These are phyloP conservation scores for Xylaria sp. DNA, from an alignment of 2,329 filamentous ascomycete species.

Conservation along the genomic window DNA sequence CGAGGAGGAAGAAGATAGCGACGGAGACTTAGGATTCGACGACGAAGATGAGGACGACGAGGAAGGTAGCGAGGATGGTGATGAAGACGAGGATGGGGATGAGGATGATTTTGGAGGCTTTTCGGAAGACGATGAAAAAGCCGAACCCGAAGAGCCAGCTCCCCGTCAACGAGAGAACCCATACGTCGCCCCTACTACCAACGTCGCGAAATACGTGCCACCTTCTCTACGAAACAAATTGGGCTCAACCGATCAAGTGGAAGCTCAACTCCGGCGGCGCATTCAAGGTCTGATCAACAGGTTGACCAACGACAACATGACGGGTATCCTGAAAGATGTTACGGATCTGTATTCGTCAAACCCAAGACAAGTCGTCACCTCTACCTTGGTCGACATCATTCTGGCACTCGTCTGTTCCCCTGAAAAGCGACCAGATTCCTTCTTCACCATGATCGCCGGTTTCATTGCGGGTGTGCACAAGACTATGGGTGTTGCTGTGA, in stretches of 20 bases:
- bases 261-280: constrained; percentile 68
- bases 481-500: constrained; percentile 81
- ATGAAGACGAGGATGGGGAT: constrained; percentile 23
- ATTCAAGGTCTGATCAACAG: constrained; percentile 87
- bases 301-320: constrained; percentile 82
- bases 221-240: constrained; percentile 68
- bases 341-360: constrained; percentile 79
- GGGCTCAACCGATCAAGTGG: constrained; percentile 59
- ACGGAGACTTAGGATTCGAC: constrained; percentile 27
- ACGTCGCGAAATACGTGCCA: constrained; percentile 73
- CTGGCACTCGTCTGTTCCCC: constrained; percentile 75
- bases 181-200: constrained; percentile 66
- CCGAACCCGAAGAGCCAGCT: constrained; percentile 25
- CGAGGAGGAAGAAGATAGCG: constrained; percentile 26
- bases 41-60: constrained; percentile 16
- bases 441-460: constrained; percentile 83
- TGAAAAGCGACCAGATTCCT: constrained; percentile 76
- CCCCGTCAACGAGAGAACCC: constrained; percentile 70
- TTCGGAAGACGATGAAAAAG: constrained; percentile 30
- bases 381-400: constrained; percentile 70
- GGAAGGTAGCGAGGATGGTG: constrained; percentile 22
- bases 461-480: constrained; percentile 87
- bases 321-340: constrained; percentile 76
- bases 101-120: constrained; percentile 39
- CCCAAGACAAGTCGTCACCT: constrained; percentile 82